Base-by-base conservation (phyloP, 768 basidiomycete genomes). In the Clathrus columnatus region DNA sequence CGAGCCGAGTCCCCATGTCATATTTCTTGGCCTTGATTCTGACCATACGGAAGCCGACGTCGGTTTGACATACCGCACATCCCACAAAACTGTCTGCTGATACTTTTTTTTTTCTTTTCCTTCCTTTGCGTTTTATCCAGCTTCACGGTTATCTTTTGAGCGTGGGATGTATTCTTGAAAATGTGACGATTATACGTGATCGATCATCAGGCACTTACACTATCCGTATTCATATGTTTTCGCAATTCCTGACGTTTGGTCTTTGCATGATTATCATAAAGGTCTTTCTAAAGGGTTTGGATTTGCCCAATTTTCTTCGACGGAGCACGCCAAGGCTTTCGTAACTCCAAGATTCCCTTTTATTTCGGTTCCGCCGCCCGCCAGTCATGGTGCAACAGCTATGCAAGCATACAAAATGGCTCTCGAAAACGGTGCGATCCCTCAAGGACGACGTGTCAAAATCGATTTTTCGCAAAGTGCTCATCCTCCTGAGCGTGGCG, bases 251-350 rank as follows among this genome's bases (percentile, higher is more conserved):
- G 74, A 88, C 85, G 69, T 83, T 73, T 65, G 70, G 66, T 64
- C 73, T 77, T 74, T 75, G 73, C 71, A 82, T 73, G 75, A 79
- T 81, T 81, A 73, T 81, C 42, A 28, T 55, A 70, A 84, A 92
- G 91, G 91, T 83, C 72, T 78, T 59, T 94, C 94, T 54, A 95
- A 95, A 72, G 88, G 91, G 65, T 97, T 97, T 67, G 96, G 93
- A 57, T 99, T 99, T 70, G 94, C 91, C 63, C 89, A 92, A 71
- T 99, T 99, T 69, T 72, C 85, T 43, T 84, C 77, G 61, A 76
- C 86, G 55, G 89, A 90, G 62, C 89, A 90, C 56, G 94, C 96
- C 18, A 83, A 86, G 52, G 83, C 87, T 11, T 98, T 97, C 67
- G 85, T 99, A 67, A 85, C 91, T 61, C 87, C 90, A 36, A 78